These are phyloP conservation scores for Kokia cookei DNA, from an alignment of 441 rosid species.

Conservation along the genomic window DNA sequence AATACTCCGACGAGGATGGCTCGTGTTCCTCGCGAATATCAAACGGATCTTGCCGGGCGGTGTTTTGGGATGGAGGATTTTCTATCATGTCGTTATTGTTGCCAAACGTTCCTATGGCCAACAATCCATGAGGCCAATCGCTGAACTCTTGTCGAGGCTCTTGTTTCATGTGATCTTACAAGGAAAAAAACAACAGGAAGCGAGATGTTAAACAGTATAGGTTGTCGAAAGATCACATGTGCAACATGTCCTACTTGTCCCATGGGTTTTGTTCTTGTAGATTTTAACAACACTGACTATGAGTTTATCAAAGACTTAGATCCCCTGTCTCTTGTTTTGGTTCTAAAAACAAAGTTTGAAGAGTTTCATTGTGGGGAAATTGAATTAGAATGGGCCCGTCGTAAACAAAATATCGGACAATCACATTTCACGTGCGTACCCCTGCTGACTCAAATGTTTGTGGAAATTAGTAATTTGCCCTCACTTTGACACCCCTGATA, in stretches of 20 bases:
- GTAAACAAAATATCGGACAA: not conserved
- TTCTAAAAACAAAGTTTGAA: not conserved
- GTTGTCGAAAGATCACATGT: not conserved
- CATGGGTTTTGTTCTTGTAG: not conserved
- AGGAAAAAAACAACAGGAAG: not conserved
- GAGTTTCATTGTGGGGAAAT: not conserved
- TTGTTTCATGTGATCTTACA: constrained; percentile 38
- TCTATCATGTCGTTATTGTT: constrained; percentile 20
- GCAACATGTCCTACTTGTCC: constrained; percentile 3
- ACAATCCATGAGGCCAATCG: constrained; percentile 89
- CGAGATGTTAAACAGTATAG: not conserved
- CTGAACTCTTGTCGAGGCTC: constrained; percentile 77
- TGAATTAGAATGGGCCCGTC: not conserved
- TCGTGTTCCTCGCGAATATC: constrained; percentile 22
- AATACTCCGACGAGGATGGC: constrained; percentile 39
- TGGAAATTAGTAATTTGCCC: not conserved
- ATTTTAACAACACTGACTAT: not conserved
- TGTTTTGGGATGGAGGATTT: constrained; percentile 1
- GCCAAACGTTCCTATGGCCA: constrained; percentile 59
- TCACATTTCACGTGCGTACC: not conserved
- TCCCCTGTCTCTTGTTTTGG: not conserved
- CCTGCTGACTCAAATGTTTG: not conserved
- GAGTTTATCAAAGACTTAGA: not conserved
- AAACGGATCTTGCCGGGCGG: constrained; percentile 7
- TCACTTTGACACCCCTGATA: not conserved